Percentiles rank a stretch among this genome's conserved stretches.
Conservation (phyloP, 83 land plant species). For the Diphasiastrum complanatum region DNA sequence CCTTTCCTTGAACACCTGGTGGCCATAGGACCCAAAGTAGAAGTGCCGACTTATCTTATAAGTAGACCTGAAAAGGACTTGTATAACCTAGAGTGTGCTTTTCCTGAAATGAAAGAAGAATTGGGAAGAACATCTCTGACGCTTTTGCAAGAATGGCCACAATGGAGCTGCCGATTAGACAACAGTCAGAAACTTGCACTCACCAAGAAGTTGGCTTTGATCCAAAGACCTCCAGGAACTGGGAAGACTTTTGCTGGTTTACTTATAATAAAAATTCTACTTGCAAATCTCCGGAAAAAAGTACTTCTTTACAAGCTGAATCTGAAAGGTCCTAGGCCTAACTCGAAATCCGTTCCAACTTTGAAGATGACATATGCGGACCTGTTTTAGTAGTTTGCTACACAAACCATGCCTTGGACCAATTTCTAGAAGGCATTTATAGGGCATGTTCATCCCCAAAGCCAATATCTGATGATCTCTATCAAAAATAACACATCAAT, state of each 20-base stretch:
- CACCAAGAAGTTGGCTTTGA: slow-evolving; percentile 17
- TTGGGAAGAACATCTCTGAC: slow-evolving; percentile 7
- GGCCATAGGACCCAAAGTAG: slow-evolving; percentile 5
- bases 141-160: slow-evolving; percentile 19
- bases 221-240: slow-evolving; percentile 29
- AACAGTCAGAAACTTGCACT: slow-evolving; percentile 10
- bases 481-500: too few relatives aligned
- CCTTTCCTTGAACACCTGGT: slow-evolving; percentile 21
- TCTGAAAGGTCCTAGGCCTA: slow-evolving; percentile 4
- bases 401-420: slow-evolving; percentile 30
- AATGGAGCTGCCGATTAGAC: slow-evolving; percentile 14
- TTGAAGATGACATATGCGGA: neutral
- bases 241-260: slow-evolving; percentile 22
- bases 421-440: slow-evolving; percentile 17
- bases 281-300: too few relatives aligned
- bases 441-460: too few relatives aligned
- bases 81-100: slow-evolving; percentile 8
- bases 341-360: too few relatives aligned
- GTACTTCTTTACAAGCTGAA: too few relatives aligned
- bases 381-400: slow-evolving; percentile 20
- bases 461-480: too few relatives aligned
- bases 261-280: slow-evolving; percentile 7
- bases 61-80: neutral
- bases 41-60: slow-evolving; percentile 13
- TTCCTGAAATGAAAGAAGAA: slow-evolving; percentile 18